Evolutionary conservation across 108 stramenopile species (phyloP), one percentile per base, ranked within the genome.

Genomic region (Mediolabrus comicus): DNA sequence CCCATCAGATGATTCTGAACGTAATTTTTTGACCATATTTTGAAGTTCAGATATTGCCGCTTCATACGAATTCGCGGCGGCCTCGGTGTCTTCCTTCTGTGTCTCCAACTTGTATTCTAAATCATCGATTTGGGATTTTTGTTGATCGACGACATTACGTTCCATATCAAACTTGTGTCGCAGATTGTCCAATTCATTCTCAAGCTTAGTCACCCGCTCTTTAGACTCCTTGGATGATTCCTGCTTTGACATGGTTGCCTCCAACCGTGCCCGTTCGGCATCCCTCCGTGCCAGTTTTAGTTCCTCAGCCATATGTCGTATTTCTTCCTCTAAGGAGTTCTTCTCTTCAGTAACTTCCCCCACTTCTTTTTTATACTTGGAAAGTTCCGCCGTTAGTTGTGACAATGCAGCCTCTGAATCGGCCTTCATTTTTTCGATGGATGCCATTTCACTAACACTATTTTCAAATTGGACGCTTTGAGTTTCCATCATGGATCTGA

Each of bases 401-500:
- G 69, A 22, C 53, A 66, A 25, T 17, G 43, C 54, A 26, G 28
- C 19, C 36, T 78, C 77, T n/a, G 58, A 36, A 2, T 60, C 66
- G 24, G 35, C 16, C 65, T 71, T 78, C 39, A 66, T 17, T 25
- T 35, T 55, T 31, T 78, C 77, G 13, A 78, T 78, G 9, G 65
- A 46, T 0, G 69, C 77, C 3, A 78, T 78, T 59, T 78, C 77
- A 29, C 53, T 49, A 3, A 70, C 65, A 36, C 77, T 78, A 46
- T 78, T 70, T 49, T 78, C 77, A 43, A 78, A 78, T 55, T 78
- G 70, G 3, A 46, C 49, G 32, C 51, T 60, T 25, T 69, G 70
- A 2, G 77, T 78, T 24, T 78, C 77, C 77, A 78, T 78, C 35
- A 69, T 78, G 51, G 60, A 62, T 26, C 70, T 69, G 1, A 78